Conservation (phyloP, 805 yeast species). For the Phaffomyces opuntiae region DNA sequence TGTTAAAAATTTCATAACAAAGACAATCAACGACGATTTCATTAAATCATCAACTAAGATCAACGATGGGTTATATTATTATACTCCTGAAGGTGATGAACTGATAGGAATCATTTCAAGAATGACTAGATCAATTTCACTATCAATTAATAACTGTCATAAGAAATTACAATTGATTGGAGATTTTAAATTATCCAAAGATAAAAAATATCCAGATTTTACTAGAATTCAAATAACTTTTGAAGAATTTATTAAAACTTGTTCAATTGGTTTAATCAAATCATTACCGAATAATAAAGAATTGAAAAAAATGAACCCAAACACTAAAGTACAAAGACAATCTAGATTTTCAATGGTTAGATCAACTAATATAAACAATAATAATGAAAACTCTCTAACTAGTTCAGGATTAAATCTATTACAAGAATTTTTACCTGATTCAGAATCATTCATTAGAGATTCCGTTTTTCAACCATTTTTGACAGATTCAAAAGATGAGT, state of each 20-base stretch:
- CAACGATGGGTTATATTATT: slow-evolving; percentile 34
- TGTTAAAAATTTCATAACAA: slow-evolving; percentile 55
- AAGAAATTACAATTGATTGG: slow-evolving; percentile 50
- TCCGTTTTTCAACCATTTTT: slow-evolving; percentile 31
- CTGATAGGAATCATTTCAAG: slow-evolving; percentile 53
- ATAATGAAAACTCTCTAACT: slow-evolving; percentile 15
- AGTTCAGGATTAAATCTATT: slow-evolving; percentile 27
- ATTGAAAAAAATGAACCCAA: slow-evolving; percentile 13
- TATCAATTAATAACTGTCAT: slow-evolving; percentile 43
- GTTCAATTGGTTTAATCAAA: slow-evolving; percentile 54
- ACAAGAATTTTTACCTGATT: slow-evolving; percentile 29
- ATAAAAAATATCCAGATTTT: slow-evolving; percentile 64
- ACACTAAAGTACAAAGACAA: slow-evolving; percentile 21
- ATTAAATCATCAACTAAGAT: slow-evolving; percentile 5
- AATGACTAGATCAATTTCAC: slow-evolving; percentile 48
- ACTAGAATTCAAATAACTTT: slow-evolving; percentile 49
- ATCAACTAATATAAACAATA: slow-evolving; percentile 14
- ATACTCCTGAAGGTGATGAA: slow-evolving; percentile 61
- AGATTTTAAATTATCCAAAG: slow-evolving; percentile 54
- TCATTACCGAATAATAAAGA: slow-evolving; percentile 25
- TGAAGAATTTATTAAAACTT: slow-evolving; percentile 49
- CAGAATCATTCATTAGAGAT: slow-evolving; percentile 28
- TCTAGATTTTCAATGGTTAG: slow-evolving; percentile 31
- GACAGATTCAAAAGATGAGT: slow-evolving; percentile 20
- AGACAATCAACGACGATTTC: slow-evolving; percentile 38